These are phyloP conservation scores for Diaporthe citri DNA, from an alignment of 2,329 filamentous ascomycete species.

Conservation along the genomic window DNA sequence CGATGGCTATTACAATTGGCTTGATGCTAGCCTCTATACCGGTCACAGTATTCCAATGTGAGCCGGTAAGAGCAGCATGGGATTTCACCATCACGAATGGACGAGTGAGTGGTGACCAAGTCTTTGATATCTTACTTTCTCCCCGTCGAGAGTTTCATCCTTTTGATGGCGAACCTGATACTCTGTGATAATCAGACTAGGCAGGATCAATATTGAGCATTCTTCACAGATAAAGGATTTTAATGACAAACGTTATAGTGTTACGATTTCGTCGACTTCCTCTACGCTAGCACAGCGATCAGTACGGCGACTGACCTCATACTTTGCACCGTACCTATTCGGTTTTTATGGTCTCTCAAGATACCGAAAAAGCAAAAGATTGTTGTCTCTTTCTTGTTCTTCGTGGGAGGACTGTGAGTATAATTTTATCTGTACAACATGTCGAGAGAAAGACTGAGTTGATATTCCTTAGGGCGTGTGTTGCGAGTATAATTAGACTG, in stretches of 20 bases:
- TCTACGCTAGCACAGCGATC: not conserved
- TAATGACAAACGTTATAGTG: not conserved
- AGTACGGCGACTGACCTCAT: not conserved
- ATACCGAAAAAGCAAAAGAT: slow-evolving; percentile 8
- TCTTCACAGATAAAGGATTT: not conserved
- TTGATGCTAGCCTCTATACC: slow-evolving; percentile 5
- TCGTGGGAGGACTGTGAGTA: slow-evolving; percentile 9
- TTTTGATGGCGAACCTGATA: not conserved
- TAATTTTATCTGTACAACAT: not conserved
- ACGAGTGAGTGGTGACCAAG: not conserved
- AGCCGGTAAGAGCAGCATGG: slow-evolving; percentile 5
- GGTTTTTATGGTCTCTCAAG: not conserved
- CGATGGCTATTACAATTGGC: slow-evolving; percentile 7
- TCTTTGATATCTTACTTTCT: not conserved
- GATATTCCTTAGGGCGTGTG: not conserved
- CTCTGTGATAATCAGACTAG: not conserved
- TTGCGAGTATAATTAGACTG: not conserved
- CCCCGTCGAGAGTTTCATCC: not conserved
- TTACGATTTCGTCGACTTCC: slow-evolving; percentile 1
- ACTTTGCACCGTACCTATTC: not conserved
- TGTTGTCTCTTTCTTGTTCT: slow-evolving; percentile 11
- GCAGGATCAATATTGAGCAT: not conserved
- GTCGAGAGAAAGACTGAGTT: not conserved
- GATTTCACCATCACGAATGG: slow-evolving; percentile 10
- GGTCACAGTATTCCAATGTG: slow-evolving; percentile 13